Base-by-base conservation (phyloP, 2,329 filamentous ascomycete genomes). In the Domatiomyces catenatus region DNA sequence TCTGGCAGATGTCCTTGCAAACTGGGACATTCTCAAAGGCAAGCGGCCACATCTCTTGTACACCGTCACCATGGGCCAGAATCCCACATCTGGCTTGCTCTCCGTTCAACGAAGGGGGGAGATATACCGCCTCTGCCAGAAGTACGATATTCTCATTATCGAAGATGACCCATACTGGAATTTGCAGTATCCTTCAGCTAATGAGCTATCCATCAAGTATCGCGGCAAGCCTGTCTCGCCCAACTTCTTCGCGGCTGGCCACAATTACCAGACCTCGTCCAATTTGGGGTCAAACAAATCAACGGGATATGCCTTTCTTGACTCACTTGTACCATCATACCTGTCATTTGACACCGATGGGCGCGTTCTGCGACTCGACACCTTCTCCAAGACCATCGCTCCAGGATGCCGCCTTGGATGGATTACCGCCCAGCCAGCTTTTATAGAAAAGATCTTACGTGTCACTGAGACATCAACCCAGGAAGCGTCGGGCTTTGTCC, bases 121-220 rank as follows among this genome's bases (percentile, higher is more conserved):
- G 48, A 75, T 95, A 24, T 95, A 95, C 63, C 77, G 75, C 17
- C 64, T 95, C 12, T 92, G 85, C 67, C 80, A 80, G 64, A 77
- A 83, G 63, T 94, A 86, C 68, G 88, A 95, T 65, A 77, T 95
- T 55, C 77, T 95, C 61, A 94, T 95, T 57, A 70, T 93, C 54
- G 90, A 96, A 66, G 90, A 96, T 60, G 89, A 95, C 55, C 90
- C 90, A 5, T 95, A 95, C 70, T 95, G 87, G 86, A 90, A 92
- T 65, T 74, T 96, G 7, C 90, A 95, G 64, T 95, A 79, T 66
- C 86, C 87, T 0, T 84, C 84, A 0, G 81, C 84, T 0, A 76
- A 71, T 32, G 58, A 69, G 7, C 63, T 70, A 48, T 61, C 67
- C 19, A 57, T 62, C 5, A 58, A 60, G 39, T 57, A 53, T 44